phyloP scores from a whole-genome alignment of 1,284 basidiomycete species.

The Moniliella sp. region DNA sequence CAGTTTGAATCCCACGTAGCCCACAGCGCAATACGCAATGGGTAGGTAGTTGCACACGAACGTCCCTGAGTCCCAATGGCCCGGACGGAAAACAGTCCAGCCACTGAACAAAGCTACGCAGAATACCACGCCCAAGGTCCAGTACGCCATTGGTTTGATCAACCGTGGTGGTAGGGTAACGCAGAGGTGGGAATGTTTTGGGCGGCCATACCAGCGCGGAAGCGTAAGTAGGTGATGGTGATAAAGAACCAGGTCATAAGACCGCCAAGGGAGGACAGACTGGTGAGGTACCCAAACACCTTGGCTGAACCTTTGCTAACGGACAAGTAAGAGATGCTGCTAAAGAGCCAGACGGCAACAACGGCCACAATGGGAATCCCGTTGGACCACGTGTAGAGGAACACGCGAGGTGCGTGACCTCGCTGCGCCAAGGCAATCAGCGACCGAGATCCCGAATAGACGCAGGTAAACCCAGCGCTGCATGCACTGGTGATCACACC shows the following conservation, averaged over 20 bases:
- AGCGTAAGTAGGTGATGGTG: slow-evolving; percentile 51
- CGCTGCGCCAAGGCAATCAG: slow-evolving; percentile 50
- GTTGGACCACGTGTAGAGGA: slow-evolving; percentile 45
- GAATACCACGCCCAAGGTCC: slow-evolving; percentile 8
- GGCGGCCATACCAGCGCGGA: slow-evolving; percentile 45
- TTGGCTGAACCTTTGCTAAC: slow-evolving; percentile 26
- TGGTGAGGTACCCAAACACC: slow-evolving; percentile 45
- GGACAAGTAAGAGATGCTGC: slow-evolving; percentile 45
- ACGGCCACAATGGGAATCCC: slow-evolving; percentile 60
- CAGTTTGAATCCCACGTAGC: slow-evolving; percentile 46
- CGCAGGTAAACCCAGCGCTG: slow-evolving; percentile 60
- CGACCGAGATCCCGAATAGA: slow-evolving; percentile 59
- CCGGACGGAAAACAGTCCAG: slow-evolving; percentile 20
- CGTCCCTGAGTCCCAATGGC: slow-evolving; percentile 41
- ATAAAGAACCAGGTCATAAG: slow-evolving; percentile 65
- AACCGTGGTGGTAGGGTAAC: slow-evolving; percentile 39
- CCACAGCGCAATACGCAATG: slow-evolving; percentile 50
- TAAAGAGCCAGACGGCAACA: slow-evolving; percentile 48
- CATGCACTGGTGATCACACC: slow-evolving; percentile 54
- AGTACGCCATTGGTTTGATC: slow-evolving; percentile 32
- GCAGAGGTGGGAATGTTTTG: slow-evolving; percentile 43
- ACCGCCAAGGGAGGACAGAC: slow-evolving; percentile 47
- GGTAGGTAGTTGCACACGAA: slow-evolving; percentile 61
- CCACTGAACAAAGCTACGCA: slow-evolving; percentile 35
- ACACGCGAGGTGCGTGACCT: slow-evolving; percentile 54